These are phyloP conservation scores for Saturnispora halmiae DNA, from an alignment of 805 yeast species.

Conservation along the genomic window DNA sequence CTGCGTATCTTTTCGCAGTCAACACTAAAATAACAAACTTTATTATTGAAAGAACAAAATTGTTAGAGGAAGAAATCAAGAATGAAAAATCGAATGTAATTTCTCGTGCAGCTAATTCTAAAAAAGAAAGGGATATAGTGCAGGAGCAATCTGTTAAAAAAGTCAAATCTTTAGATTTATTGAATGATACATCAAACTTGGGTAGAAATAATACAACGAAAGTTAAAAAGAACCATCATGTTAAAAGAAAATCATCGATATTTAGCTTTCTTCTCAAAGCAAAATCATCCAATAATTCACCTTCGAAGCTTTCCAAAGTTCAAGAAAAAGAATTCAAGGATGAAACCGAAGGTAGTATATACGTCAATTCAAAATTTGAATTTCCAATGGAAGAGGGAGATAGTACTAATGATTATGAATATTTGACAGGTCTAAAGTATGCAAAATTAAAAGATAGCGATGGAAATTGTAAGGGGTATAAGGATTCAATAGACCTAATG, in stretches of 20 bases:
- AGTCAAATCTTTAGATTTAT: background rate
- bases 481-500: constrained; percentile 15
- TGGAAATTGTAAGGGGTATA: constrained; percentile 8
- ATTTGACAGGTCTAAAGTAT: constrained; percentile 1
- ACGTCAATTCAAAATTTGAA: constrained; percentile 28
- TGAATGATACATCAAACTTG: background rate
- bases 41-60: constrained; percentile 9
- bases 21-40: constrained; percentile 21
- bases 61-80: background rate
- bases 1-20: constrained; percentile 22
- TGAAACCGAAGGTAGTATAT: constrained; percentile 15
- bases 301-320: background rate
- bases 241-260: constrained; percentile 6
- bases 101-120: constrained; percentile 8
- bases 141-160: constrained; percentile 1
- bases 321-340: background rate
- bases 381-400: constrained; percentile 21
- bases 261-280: constrained; percentile 3
- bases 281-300: background rate
- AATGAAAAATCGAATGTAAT: constrained; percentile 6
- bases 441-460: constrained; percentile 7
- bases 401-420: background rate
- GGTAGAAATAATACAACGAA: constrained; percentile 11
- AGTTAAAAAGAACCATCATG: background rate
- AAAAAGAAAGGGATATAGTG: constrained; percentile 12